Evolutionary conservation across 192 early-diverging fungal species (phyloP).

Genomic region (Spizellomyces punctatus): DNA sequence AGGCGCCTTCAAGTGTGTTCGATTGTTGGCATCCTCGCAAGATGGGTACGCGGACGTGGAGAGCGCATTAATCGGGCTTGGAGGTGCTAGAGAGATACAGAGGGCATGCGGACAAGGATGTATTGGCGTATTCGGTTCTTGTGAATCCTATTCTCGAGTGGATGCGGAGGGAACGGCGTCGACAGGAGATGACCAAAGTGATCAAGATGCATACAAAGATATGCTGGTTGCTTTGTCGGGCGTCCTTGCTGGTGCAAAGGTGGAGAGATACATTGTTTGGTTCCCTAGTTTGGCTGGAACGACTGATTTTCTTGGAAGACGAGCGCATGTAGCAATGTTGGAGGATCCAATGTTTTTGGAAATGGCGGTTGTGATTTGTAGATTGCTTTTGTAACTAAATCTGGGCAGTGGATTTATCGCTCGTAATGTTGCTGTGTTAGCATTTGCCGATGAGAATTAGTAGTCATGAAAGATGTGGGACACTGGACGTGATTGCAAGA

Average conservation of each 20-base stretch:
- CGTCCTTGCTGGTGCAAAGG: neutral
- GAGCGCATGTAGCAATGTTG: slow-evolving; percentile 34
- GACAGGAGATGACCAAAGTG: neutral
- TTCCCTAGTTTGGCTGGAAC: slow-evolving; percentile 9
- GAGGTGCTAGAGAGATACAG: neutral
- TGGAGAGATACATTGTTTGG: slow-evolving; percentile 25
- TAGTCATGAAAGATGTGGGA: too few relatives aligned
- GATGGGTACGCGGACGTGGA: slow-evolving; percentile 26
- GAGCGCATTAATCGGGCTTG: slow-evolving; percentile 7
- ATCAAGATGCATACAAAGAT: slow-evolving; percentile 13
- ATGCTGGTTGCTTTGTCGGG: slow-evolving; percentile 14
- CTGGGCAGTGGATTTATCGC: too few relatives aligned
- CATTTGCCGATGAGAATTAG: too few relatives aligned
- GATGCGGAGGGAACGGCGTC: neutral
- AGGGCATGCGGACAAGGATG: neutral
- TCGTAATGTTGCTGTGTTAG: too few relatives aligned
- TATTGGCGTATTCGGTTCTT: too few relatives aligned
- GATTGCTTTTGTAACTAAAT: neutral
- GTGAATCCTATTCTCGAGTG: too few relatives aligned
- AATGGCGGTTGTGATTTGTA: slow-evolving; percentile 19
- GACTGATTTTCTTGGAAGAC: slow-evolving; percentile 30
- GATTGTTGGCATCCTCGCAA: slow-evolving; percentile 29
- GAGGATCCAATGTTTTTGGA: slow-evolving; percentile 27
- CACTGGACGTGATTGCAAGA: too few relatives aligned
- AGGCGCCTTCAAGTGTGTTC: slow-evolving; percentile 14